A percentile compares a stretch with the other conserved stretches of the same genome.
Evolutionary conservation across 139 green algal genomes (phyloP).

Genomic region (Asterochloris sp.): DNA sequence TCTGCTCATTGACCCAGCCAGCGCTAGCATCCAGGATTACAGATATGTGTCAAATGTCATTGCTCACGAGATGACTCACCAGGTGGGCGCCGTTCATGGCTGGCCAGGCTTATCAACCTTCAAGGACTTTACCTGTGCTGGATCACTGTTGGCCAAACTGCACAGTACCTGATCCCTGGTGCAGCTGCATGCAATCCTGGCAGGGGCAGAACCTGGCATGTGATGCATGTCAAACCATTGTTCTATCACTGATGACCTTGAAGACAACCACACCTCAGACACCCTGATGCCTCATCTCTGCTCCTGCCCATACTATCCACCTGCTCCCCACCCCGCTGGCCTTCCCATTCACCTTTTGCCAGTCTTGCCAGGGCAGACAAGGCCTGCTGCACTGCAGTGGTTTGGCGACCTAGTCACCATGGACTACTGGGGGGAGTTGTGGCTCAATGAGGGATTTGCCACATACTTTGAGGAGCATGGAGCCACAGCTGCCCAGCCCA

Average conservation of each 20-base stretch:
- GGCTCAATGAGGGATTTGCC: slow-evolving; percentile 91
- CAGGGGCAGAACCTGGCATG: no score
- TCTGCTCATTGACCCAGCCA: slow-evolving; percentile 57
- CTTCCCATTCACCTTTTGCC: no score
- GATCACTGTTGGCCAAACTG: no score
- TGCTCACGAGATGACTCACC: slow-evolving; percentile 84
- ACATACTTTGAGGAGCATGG: slow-evolving; percentile 78
- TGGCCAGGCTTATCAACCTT: background rate
- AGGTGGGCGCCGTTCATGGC: slow-evolving; percentile 19
- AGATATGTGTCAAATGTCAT: slow-evolving; percentile 58
- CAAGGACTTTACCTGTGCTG: no score
- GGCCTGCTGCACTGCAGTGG: slow-evolving; percentile 32
- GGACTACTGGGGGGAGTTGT: slow-evolving; percentile 85
- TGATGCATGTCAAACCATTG: background rate
- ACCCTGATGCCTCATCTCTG: no score
- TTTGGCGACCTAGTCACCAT: slow-evolving; percentile 88
- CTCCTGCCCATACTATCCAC: no score
- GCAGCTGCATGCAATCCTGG: no score
- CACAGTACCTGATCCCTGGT: no score
- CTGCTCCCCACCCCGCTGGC: background rate
- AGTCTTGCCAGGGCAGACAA: background rate
- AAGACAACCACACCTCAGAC: no score
- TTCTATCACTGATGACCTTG: background rate
- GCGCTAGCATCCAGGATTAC: slow-evolving; percentile 21
- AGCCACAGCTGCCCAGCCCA: slow-evolving; percentile 34